Base-by-base conservation (phyloP, 1,139 yeast species). In the Williopsis jadinii region DNA sequence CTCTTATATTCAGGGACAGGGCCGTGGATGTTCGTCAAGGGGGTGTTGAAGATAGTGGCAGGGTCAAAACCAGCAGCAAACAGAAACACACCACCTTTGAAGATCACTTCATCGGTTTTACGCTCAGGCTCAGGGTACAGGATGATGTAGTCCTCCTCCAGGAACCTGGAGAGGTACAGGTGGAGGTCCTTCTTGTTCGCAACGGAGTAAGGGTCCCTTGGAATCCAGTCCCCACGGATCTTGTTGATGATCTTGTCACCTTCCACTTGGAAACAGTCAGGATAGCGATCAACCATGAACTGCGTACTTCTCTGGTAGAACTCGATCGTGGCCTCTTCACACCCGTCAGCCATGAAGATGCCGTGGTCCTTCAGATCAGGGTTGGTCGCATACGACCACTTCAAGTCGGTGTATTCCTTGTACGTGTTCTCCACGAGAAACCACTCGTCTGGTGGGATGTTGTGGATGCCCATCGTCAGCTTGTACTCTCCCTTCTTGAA, bases 51-150 rank as follows among this genome's bases (percentile, higher is more conserved):
- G 44, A 82, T 71, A 32, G 66, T 70, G 8, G 58, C 54, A 2
- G 90, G 92, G 49, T 80, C 73, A 58, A 84, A 84, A 0, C 92
- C 94, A 3, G 84, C 80, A 0, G 94, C 88, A 62, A 81, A 83
- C 3, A 79, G 79, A 55, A 81, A 74, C 0, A 77, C 65, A 0
- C 85, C 86, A 1, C 76, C 84, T 46, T 82, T 72, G 54, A 81
- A 68, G 43, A 70, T 69, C 58, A 81, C 83, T 58, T 83, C 85
- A 10, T 68, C 66, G 1, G 71, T 71, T 34, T 70, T 71, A 32
- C 63, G 67, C 11, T 63, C 54, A 10, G 60, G 61, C 52, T 80
- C 83, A 52, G 71, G 75, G 46, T 75, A 57, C 48, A 84, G 54
- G 9, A 84, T 61, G 41, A 83, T 63, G 49, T 81, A 72, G 54